These are phyloP conservation scores for Boletus smithii DNA, from an alignment of 1,284 basidiomycete species.

Conservation along the genomic window DNA sequence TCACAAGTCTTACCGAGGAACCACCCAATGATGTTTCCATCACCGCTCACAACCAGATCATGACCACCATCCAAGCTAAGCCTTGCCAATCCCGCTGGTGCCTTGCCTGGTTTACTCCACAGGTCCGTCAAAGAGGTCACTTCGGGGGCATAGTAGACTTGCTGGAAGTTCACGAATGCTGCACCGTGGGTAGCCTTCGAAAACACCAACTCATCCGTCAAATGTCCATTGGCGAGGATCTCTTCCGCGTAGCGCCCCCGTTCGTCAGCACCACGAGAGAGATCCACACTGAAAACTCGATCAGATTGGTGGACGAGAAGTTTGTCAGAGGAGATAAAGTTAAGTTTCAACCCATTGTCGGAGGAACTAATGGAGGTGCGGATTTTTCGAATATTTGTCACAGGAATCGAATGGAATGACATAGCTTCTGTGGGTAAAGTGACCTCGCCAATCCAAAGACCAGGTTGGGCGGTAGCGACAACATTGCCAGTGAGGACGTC, in stretches of 20 bases:
- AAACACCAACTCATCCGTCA: constrained; percentile 53
- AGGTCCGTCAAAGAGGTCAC: constrained; percentile 43
- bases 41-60: constrained; percentile 56
- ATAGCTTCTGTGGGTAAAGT: constrained; percentile 40
- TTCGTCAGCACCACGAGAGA: constrained; percentile 44
- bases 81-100: constrained; percentile 55
- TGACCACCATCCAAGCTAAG: constrained; percentile 71
- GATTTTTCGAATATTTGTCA: constrained; percentile 43
- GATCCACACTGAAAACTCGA: constrained; percentile 53
- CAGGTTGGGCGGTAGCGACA: constrained; percentile 58
- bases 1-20: constrained; percentile 51
- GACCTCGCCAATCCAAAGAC: constrained; percentile 62
- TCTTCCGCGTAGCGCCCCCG: constrained; percentile 48
- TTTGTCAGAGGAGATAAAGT: constrained; percentile 47
- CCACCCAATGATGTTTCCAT: constrained; percentile 67
- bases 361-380: constrained; percentile 42
- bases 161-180: constrained; percentile 64
- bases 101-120: constrained; percentile 68
- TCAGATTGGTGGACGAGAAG: constrained; percentile 56
- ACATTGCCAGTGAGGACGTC: constrained; percentile 59
- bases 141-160: constrained; percentile 54
- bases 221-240: constrained; percentile 50
- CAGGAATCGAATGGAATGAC: constrained; percentile 28
- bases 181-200: constrained; percentile 38
- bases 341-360: constrained; percentile 42